phyloP scores from a whole-genome alignment of 257 asterid genomes.

The Jaltomata sinuosa region DNA sequence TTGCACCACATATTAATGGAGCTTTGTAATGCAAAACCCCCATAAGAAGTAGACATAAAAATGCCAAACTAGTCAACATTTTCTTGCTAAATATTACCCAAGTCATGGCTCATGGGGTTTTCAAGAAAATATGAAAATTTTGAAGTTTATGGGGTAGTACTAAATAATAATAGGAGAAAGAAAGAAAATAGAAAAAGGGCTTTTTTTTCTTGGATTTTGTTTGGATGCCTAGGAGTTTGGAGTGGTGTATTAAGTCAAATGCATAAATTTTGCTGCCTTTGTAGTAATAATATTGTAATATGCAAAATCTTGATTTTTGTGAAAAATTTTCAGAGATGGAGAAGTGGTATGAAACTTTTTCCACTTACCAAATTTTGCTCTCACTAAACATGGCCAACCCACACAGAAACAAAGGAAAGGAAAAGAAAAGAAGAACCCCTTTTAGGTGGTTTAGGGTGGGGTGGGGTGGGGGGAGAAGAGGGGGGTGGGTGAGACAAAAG shows the following conservation, averaged over 20 bases:
- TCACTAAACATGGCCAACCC: constrained; percentile 29
- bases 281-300: background rate
- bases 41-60: constrained; percentile 22
- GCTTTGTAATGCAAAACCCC: constrained; percentile 27
- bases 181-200: background rate
- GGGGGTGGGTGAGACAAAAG: background rate
- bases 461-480: background rate
- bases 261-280: constrained; percentile 5
- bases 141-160: background rate
- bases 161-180: background rate
- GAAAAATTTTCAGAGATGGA: background rate
- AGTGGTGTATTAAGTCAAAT: background rate
- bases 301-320: background rate
- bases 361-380: constrained; percentile 20
- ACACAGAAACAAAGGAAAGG: constrained; percentile 14
- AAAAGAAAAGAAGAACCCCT: constrained; percentile 1
- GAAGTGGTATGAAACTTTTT: constrained; percentile 23
- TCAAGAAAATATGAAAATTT: background rate
- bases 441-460: background rate
- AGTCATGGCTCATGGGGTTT: constrained; percentile 7
- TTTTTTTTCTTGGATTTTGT: background rate
- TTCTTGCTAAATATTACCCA: constrained; percentile 4
- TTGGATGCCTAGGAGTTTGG: constrained; percentile 7
- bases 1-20: constrained; percentile 26
- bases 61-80: constrained; percentile 25